Evolutionary conservation across 1,284 basidiomycete genomes (phyloP), one percentile per base, ranked within the genome.

Genomic region (Sporisorium exsertum): DNA sequence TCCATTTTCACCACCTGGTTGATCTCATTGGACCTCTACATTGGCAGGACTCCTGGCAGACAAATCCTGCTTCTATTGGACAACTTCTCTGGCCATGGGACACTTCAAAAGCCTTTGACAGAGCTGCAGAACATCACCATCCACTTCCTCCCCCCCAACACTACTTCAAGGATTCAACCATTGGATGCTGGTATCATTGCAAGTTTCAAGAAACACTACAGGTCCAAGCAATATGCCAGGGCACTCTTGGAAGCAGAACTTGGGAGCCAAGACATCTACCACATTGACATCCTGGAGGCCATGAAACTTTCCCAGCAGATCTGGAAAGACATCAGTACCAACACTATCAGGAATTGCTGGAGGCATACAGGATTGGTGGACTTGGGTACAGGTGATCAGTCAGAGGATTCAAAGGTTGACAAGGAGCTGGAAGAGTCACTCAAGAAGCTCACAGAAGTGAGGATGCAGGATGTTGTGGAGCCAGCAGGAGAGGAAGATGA

Each of bases 61-160:
- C 51, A 52, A 4, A 52, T 52, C 8, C n/a, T 52, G 32, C 51
- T 52, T 35, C 51, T 52, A 6, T 35, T 52, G 51, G 33, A 52
- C 51, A 52, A 52, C 33, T 52, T 52, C 33, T 20, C 29, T 18
- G 51, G 29, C 33, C 51, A 52, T 52, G 51, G 51, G 22, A 22
- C 33, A 32, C 16, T 13, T 33, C n/a, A 35, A 37, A 35, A 52
- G n/a, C 51, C 51, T 12, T 33, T 52, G 29, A 37, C 51, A 35
- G n/a, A 37, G 51, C 51, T 52, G 51, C 51, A 52, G 13, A 52
- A 52, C 45, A 46, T 46, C 45, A 46, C 20, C 22, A 46, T 46
- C 45, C 45, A 46, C 13, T 46, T 46, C 22, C 45, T 46, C n/a
- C 22, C 45, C 16, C 45, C 45, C 20, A 46, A 46, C 45, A 46